phyloP scores from a whole-genome alignment of 139 green algal species.

The Closterium sp. region DNA sequence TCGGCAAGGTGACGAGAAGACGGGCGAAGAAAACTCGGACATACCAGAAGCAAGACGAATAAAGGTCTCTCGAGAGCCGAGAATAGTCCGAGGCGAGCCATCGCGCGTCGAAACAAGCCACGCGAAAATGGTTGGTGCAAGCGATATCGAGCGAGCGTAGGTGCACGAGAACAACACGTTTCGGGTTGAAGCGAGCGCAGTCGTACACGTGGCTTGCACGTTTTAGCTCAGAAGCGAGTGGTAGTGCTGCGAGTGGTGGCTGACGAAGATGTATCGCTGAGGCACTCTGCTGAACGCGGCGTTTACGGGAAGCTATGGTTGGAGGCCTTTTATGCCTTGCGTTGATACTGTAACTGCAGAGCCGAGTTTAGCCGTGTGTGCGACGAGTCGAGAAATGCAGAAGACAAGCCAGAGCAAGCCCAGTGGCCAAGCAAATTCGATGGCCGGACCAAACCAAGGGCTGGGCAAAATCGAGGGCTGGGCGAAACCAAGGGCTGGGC shows the following conservation, averaged over 20 bases:
- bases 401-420: not conserved
- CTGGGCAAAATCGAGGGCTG: not conserved
- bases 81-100: not conserved
- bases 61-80: not conserved
- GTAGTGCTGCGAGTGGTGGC: too few species aligned
- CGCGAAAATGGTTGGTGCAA: not conserved
- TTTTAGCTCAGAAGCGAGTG: too few species aligned
- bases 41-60: not conserved
- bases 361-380: too few species aligned
- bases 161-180: not conserved
- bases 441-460: too few species aligned
- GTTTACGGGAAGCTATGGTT: too few species aligned
- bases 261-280: too few species aligned
- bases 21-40: not conserved
- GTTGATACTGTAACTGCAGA: too few species aligned
- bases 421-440: not conserved
- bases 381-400: not conserved
- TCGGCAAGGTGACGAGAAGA: too few species aligned
- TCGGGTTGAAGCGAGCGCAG: not conserved
- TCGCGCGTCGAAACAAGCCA: not conserved
- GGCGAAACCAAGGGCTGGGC: not conserved
- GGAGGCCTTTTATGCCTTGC: too few species aligned
- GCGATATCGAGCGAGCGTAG: not conserved
- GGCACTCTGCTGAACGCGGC: too few species aligned
- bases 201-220: too few species aligned